Conservation (phyloP, 805 yeast species). For the Candida sakaeoensis region DNA sequence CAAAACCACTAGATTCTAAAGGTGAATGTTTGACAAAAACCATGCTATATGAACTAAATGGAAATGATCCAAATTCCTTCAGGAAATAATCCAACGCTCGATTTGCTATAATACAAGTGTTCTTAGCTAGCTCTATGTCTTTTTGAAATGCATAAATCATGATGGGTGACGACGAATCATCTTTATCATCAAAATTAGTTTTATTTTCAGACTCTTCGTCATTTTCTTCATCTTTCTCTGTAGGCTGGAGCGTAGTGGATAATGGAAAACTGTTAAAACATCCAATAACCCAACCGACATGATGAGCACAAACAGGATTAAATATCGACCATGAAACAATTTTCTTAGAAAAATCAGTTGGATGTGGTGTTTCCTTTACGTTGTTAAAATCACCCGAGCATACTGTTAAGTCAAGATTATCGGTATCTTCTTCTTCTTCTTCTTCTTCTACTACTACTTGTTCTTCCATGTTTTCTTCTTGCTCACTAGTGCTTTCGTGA, state of each 20-base stretch:
- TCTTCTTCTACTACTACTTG: constrained; percentile 39
- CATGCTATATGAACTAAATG: constrained; percentile 77
- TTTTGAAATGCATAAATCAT: constrained; percentile 64
- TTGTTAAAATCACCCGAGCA: constrained; percentile 69
- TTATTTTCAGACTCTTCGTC: constrained; percentile 24
- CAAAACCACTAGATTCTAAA: constrained; percentile 53
- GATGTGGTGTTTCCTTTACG: constrained; percentile 69
- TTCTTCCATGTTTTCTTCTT: constrained; percentile 24
- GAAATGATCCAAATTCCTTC: constrained; percentile 89
- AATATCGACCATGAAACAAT: constrained; percentile 67
- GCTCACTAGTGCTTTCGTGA: constrained; percentile 25
- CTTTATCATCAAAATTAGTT: constrained; percentile 23
- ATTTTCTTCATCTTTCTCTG: constrained; percentile 24
- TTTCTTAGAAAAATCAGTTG: constrained; percentile 70
- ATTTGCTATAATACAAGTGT: constrained; percentile 72
- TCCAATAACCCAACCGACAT: constrained; percentile 92
- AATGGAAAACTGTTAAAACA: constrained; percentile 68
- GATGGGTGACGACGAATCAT: constrained; percentile 33
- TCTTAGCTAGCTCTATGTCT: constrained; percentile 50
- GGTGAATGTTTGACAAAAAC: constrained; percentile 65
- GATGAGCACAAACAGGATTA: constrained; percentile 90
- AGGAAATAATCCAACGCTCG: constrained; percentile 80
- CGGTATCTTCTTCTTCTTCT: constrained; percentile 44
- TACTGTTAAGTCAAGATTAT: constrained; percentile 52
- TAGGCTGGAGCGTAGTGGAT: constrained; percentile 31